Conservation (phyloP, 345 rosid species). For the Hypericum androsaemum region DNA sequence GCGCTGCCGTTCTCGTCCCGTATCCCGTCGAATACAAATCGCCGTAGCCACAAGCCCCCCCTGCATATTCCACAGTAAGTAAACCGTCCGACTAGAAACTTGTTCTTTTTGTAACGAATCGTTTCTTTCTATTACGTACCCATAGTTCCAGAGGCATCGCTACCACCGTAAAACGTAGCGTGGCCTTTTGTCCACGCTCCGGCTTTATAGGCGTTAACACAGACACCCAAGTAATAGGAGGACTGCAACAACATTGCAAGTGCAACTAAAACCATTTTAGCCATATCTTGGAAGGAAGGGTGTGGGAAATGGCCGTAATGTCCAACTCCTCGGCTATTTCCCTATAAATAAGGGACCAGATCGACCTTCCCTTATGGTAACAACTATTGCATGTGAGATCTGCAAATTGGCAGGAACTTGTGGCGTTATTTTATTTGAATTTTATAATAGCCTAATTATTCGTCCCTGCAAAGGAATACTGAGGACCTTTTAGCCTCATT, state of each 20-base stretch:
- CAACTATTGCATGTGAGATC: conserved; percentile 32
- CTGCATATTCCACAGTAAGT: too few species aligned
- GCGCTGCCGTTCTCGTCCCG: conserved; percentile 21
- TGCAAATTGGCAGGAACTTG: conserved; percentile 11
- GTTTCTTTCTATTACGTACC: conserved; percentile 4
- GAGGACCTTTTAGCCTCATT: conserved; percentile 25
- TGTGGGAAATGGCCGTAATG: conserved; percentile 5
- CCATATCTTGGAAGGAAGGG: conserved; percentile 15
- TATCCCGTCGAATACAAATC: conserved; percentile 23
- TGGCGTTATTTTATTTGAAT: background rate
- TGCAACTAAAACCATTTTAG: conserved; percentile 10
- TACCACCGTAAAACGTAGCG: conserved; percentile 15
- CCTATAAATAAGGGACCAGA: conserved; percentile 24
- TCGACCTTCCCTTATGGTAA: conserved; percentile 8
- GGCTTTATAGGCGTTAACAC: conserved; percentile 35
- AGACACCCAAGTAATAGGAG: conserved; percentile 12
- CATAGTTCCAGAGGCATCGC: conserved; percentile 22
- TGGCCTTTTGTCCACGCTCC: conserved; percentile 29
- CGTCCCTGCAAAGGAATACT: conserved; percentile 16
- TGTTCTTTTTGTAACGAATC: background rate
- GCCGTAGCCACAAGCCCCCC: conserved; percentile 28
- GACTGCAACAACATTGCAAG: conserved; percentile 30
- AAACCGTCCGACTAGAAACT: too few species aligned
- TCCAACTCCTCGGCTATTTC: conserved; percentile 9
- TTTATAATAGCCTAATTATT: background rate